phyloP scores from a whole-genome alignment of 176 grass and related monocot species.

The Ensete glaucum region DNA sequence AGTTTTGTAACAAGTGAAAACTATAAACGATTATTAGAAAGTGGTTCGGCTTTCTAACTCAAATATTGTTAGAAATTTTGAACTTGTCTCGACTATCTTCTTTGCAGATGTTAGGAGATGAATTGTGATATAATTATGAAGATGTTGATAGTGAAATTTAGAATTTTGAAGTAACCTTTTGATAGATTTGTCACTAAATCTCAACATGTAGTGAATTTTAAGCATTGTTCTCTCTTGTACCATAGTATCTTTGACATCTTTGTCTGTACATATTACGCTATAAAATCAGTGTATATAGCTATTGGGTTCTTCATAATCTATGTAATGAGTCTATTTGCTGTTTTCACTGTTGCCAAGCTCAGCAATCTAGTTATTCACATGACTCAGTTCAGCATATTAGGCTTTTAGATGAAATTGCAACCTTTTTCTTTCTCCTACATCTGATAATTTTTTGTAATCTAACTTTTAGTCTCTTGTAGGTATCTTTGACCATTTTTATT shows the following conservation, averaged over 20 bases:
- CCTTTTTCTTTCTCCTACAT: background rate
- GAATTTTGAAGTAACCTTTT: background rate
- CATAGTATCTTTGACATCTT: background rate
- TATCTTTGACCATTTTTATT: conserved; percentile 33
- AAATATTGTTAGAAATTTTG: too few species aligned
- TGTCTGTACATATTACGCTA: too few species aligned
- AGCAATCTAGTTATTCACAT: background rate
- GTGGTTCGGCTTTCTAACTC: background rate
- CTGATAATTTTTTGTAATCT: background rate
- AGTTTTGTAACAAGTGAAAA: conserved; percentile 4
- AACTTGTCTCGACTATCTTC: too few species aligned
- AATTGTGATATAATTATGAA: too few species aligned
- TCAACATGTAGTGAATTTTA: background rate
- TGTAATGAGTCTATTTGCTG: too few species aligned
- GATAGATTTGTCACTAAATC: background rate
- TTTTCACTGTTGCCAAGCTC: too few species aligned
- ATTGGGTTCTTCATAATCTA: too few species aligned
- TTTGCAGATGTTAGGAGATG: too few species aligned
- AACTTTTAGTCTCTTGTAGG: background rate
- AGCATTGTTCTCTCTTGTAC: background rate
- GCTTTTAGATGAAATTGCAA: background rate
- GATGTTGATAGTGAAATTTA: background rate
- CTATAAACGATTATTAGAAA: background rate
- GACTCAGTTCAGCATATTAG: background rate
- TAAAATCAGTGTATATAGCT: too few species aligned